phyloP scores from a whole-genome alignment of 2,329 filamentous ascomycete species.

The Xylaria sp. region DNA sequence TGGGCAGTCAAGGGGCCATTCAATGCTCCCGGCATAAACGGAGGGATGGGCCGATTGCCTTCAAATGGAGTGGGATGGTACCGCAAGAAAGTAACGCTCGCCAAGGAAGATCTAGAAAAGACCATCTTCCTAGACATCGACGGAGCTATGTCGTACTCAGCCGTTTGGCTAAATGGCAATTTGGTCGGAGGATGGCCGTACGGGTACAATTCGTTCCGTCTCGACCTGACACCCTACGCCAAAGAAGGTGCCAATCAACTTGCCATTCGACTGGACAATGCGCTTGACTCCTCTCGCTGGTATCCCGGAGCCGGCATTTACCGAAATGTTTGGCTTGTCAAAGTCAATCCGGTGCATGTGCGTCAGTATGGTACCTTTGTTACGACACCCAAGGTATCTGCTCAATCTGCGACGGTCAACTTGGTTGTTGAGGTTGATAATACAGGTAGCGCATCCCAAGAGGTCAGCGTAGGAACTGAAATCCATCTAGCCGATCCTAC shows the following conservation, averaged over 20 bases:
- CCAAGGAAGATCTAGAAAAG: constrained; percentile 35
- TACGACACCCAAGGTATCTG: constrained; percentile 57
- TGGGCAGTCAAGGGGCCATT: constrained; percentile 57
- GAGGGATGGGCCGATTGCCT: constrained; percentile 57
- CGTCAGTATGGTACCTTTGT: constrained; percentile 61
- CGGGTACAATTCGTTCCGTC: constrained; percentile 61
- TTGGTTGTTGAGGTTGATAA: constrained; percentile 60
- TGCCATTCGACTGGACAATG: constrained; percentile 63
- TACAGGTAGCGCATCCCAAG: constrained; percentile 44
- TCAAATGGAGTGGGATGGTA: constrained; percentile 64
- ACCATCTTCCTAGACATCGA: constrained; percentile 51
- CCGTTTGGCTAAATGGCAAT: constrained; percentile 62
- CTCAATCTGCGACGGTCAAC: constrained; percentile 56
- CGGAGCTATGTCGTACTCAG: constrained; percentile 62
- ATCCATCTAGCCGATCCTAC: constrained; percentile 52
- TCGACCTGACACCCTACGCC: constrained; percentile 59
- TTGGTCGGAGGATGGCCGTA: constrained; percentile 64
- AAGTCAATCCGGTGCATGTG: constrained; percentile 57
- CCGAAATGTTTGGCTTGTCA: constrained; percentile 64
- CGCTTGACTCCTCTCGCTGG: constrained; percentile 60
- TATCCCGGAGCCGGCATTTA: constrained; percentile 66
- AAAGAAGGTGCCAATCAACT: constrained; percentile 54
- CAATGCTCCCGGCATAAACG: constrained; percentile 48
- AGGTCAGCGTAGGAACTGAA: constrained; percentile 54
- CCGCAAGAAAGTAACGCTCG: constrained; percentile 52